Percentiles rank a stretch among this genome's conserved stretches.
phyloP scores from a whole-genome alignment of 2,329 filamentous ascomycete genomes.

The Fusarium xyrophilum region DNA sequence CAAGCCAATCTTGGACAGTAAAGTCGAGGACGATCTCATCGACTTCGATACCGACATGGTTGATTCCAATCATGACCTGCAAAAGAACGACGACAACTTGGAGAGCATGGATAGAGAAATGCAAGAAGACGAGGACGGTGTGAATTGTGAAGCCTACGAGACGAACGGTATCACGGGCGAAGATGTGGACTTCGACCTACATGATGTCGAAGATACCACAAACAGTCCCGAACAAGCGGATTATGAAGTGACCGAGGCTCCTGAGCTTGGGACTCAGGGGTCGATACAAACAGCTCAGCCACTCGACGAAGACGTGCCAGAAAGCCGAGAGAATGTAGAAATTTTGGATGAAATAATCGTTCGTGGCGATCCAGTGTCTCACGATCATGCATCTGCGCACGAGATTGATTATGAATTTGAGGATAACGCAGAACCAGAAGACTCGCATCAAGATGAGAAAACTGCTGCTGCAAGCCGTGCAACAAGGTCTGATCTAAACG shows the following conservation, averaged over 20 bases:
- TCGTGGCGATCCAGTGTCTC: constrained; percentile 4
- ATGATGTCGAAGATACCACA: constrained; percentile 10
- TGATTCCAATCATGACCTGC: constrained; percentile 26
- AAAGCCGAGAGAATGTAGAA: constrained; percentile 3
- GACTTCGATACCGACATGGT: constrained; percentile 49
- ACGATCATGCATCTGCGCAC: constrained; percentile 29
- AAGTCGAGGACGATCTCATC: constrained; percentile 47
- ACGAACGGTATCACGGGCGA: constrained; percentile 33
- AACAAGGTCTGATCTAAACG: not conserved
- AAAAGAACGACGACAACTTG: constrained; percentile 7
- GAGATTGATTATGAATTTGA: constrained; percentile 45
- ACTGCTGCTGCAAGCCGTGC: constrained; percentile 14
- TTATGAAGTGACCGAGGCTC: constrained; percentile 9
- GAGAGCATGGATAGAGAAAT: constrained; percentile 28
- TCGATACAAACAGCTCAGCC: constrained; percentile 7
- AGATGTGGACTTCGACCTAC: constrained; percentile 32
- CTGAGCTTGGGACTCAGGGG: constrained; percentile 14
- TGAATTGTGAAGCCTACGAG: constrained; percentile 28
- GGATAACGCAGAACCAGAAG: constrained; percentile 30
- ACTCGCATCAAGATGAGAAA: not conserved
- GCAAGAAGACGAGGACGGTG: constrained; percentile 29
- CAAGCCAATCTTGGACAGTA: constrained; percentile 36
- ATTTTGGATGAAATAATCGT: constrained; percentile 6
- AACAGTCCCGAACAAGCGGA: constrained; percentile 11
- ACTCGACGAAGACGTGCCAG: constrained; percentile 1